Percentiles rank a stretch among this genome's conserved stretches.
Conservation (phyloP, 2,329 filamentous ascomycete genomes). For the Acrocalymma vagum region DNA sequence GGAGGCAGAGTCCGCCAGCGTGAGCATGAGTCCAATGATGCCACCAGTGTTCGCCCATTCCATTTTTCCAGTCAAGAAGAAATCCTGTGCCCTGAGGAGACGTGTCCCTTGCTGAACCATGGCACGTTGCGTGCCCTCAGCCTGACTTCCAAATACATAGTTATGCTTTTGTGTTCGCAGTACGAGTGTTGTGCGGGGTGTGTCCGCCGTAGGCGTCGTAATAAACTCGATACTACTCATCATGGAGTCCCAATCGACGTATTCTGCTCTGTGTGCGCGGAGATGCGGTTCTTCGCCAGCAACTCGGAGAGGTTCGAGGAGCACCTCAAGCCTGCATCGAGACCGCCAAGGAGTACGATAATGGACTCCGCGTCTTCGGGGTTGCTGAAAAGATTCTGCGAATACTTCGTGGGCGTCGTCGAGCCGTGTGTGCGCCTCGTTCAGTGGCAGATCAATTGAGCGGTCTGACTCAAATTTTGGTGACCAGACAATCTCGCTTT, state of each 20-base stretch:
- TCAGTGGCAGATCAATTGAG: too few species aligned
- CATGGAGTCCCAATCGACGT: slow-evolving; percentile 61
- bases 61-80: slow-evolving; percentile 83
- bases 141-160: slow-evolving; percentile 84
- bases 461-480: too few species aligned
- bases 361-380: neutral
- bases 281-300: neutral
- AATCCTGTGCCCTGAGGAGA: slow-evolving; percentile 72
- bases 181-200: slow-evolving; percentile 77
- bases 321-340: neutral
- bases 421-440: neutral
- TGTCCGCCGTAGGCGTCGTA: slow-evolving; percentile 87
- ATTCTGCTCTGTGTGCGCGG: neutral
- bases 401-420: neutral
- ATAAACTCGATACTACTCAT: slow-evolving; percentile 77
- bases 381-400: neutral
- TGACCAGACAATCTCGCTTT: too few species aligned
- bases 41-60: slow-evolving; percentile 83
- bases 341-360: slow-evolving; percentile 4
- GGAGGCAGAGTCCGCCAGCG: slow-evolving; percentile 74
- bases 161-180: slow-evolving; percentile 83
- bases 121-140: slow-evolving; percentile 86
- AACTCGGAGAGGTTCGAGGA: slow-evolving; percentile 17
- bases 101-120: slow-evolving; percentile 72
- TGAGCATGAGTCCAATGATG: slow-evolving; percentile 84